Evolutionary conservation across 106 monocot species (phyloP), one percentile per base, ranked within the genome.

Genomic region (Cymbidium sinense): DNA sequence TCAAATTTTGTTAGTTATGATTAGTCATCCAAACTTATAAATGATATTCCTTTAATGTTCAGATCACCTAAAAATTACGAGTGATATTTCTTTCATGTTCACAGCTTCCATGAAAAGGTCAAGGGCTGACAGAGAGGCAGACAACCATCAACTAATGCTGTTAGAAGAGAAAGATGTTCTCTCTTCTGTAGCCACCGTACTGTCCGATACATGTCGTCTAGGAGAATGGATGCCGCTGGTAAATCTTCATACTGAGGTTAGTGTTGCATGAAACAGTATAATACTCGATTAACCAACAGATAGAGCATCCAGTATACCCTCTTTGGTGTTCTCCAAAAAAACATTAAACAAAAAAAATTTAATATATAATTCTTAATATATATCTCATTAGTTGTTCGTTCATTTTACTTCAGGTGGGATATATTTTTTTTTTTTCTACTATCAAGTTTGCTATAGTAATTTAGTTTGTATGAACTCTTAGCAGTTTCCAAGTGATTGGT

Each of bases 141-240:
- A 95, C 79, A 78, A 91, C 82, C 86, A 87, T 44, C 85, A 82
- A 54, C 87, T 95, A 58, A 72, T 86, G 84, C 91, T 88, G 79
- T 83, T 95, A 82, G 95, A 95, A 83, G 95, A 95, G 78, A 95
- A 95, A 75, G 89, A 95, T 82, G 89, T 95, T 78, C 85, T 95
- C 73, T 91, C 91, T 55, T 91, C 89, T 72, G 91, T 91, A 34
- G 91, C 91, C 35, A 86, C 85, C 75, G 82, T 95, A 58, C 86
- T 91, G 9, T 89, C 91, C 65, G 85, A 95, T 75, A 88, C 88
- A 71, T 95, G 95, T 77, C 89, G 86, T 2, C 88, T 86, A 70
- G 91, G 89, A 77, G 95, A 95, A 43, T 91, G 95, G 88, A 83
- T 90, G 86, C 83, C 91, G 13, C 82, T 95, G 91, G 87, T 76